phyloP scores from a whole-genome alignment of 352 stramenopile species.

The Phytopythium kandeliae region DNA sequence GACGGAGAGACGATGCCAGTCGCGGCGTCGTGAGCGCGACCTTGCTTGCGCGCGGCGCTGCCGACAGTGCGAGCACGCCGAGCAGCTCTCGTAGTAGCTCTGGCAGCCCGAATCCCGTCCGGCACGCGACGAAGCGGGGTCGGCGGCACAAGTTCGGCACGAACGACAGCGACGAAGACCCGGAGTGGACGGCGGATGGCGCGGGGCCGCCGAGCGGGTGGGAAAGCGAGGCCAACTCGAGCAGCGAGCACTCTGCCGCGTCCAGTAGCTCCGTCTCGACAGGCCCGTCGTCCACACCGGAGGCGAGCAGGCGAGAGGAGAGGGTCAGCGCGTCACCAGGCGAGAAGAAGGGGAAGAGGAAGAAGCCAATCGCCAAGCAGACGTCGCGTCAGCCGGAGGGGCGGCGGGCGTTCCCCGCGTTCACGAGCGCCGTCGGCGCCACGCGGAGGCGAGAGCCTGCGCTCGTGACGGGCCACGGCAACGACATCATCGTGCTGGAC shows the following conservation, averaged over 20 bases:
- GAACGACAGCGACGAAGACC: constrained; percentile 6
- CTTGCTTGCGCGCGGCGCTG: neutral
- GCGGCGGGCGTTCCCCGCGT: neutral
- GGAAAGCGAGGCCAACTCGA: neutral
- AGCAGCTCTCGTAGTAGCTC: neutral
- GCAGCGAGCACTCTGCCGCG: neutral
- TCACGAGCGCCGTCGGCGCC: neutral
- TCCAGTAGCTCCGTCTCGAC: neutral
- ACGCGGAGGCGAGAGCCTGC: neutral
- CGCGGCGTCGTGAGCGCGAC: too few species aligned
- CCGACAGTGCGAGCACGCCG: neutral
- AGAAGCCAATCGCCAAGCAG: too few species aligned
- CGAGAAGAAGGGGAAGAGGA: neutral
- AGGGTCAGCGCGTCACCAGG: too few species aligned
- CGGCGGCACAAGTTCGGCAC: constrained; percentile 6
- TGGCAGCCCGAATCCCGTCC: neutral
- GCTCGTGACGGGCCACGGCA: neutral
- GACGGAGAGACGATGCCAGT: too few species aligned
- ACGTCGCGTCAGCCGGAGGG: neutral
- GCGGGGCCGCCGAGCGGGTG: neutral
- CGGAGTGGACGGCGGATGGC: constrained; percentile 1
- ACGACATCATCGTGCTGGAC: neutral
- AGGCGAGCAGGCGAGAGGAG: too few species aligned
- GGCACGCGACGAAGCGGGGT: neutral
- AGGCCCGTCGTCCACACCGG: neutral